Evolutionary conservation across 805 yeast genomes (phyloP), one percentile per base, ranked within the genome.

Genomic region (Candida chauliodis): DNA sequence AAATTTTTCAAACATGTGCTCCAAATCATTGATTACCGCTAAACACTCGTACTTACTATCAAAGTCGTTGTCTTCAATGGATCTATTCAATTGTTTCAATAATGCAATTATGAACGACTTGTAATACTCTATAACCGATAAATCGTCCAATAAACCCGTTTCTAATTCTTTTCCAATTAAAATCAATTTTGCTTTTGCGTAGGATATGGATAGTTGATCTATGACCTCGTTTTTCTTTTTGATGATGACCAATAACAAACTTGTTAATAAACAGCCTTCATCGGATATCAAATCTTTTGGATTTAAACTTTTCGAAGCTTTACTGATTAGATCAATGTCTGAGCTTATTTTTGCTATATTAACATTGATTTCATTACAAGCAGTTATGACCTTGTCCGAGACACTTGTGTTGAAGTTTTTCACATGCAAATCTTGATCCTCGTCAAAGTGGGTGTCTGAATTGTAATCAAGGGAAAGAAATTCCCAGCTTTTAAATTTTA

Each of bases 1-100:
- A 48, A 56, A 67, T 0, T 78, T 72, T 32, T 79, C 81, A 54
- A 79, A 82, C 88, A 83, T 83, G 47, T 78, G 73, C 50, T 82
- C 89, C 59, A 83, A 80, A 47, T 82, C 89, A 42, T 71, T 71
- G 20, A 83, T 77, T 21, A 81, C 80, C 0, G 78, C 77, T 38
- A 82, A 65, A 47, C 87, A 81, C 51, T 83, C 88, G 59, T 77
- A 73, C 40, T 79, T 78, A 9, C 75, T 75, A 29, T 75, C 72
- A 14, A 72, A 68, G 49, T 82, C 84, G 23, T 75, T 73, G 11
- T 61, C 53, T 5, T 67, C 69, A 6, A 79, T 73, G 2, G 84
- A 76, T 11, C 59, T 61, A 39, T 79, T 77, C 42, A 82, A 59
- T 49, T 81, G 88, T 33, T 66, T 69, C 18, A 82, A 59, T 34